Evolutionary conservation across 129 eudicot species (phyloP).

Genomic region (Lactuca sativa): DNA sequence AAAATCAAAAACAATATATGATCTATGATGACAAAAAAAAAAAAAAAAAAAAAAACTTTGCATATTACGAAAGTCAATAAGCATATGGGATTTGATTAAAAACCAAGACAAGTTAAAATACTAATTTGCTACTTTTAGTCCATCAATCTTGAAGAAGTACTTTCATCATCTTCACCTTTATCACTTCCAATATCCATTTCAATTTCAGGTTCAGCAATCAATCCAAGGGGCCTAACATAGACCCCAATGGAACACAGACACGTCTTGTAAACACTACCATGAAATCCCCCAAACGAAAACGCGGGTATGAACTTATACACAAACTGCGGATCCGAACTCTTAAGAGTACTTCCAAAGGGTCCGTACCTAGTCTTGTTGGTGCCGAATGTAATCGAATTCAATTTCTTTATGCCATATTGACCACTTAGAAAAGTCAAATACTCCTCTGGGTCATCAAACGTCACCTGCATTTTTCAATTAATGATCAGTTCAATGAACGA

Average conservation of each 20-base stretch:
- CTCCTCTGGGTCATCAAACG: constrained; percentile 6
- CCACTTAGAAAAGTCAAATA: constrained; percentile 11
- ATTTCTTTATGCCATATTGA: neutral
- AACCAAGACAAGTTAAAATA: no score
- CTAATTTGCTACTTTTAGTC: no score
- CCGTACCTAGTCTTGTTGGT: constrained; percentile 6
- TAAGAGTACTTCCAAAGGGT: neutral
- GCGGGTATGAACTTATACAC: neutral
- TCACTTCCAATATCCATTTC: neutral
- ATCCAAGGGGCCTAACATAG: constrained; percentile 6
- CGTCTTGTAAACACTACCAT: neutral
- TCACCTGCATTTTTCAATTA: neutral
- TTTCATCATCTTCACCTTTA: neutral
- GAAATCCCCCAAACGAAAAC: constrained; percentile 15
- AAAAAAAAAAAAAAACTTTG: no score
- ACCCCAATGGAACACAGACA: constrained; percentile 14
- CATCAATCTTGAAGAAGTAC: no score
- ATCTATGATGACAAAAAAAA: no score
- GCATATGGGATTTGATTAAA: no score
- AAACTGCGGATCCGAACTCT: neutral
- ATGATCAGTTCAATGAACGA: no score
- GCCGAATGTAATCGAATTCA: neutral
- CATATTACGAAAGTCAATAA: no score
- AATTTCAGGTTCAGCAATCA: neutral
- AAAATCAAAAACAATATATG: no score